Conservation (phyloP, 768 basidiomycete genomes). For the Thelephora aurantiotincta region DNA sequence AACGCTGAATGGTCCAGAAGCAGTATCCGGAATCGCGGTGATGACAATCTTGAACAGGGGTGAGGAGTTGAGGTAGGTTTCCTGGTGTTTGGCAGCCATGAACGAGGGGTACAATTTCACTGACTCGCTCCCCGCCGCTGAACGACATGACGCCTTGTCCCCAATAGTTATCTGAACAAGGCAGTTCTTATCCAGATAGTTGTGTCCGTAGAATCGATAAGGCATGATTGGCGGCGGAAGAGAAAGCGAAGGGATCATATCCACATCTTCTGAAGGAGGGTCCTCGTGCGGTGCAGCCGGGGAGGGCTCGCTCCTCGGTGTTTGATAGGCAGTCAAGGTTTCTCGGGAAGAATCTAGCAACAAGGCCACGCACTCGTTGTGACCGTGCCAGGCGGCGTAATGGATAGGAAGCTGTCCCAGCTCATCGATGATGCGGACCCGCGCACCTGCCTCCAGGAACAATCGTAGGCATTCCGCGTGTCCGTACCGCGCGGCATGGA, state of each 20-base stretch:
- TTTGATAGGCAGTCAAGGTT: slow-evolving; percentile 1
- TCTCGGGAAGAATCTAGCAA: slow-evolving; percentile 31
- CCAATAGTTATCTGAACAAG: slow-evolving; percentile 83
- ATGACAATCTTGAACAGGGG: slow-evolving; percentile 91
- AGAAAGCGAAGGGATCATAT: slow-evolving; percentile 90
- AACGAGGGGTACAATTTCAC: slow-evolving; percentile 66
- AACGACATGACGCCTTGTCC: slow-evolving; percentile 18
- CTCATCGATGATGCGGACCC: slow-evolving; percentile 72
- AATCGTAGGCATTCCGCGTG: slow-evolving; percentile 57
- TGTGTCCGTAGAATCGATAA: slow-evolving; percentile 94
- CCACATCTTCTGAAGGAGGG: slow-evolving; percentile 47
- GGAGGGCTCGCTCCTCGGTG: not conserved
- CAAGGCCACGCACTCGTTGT: slow-evolving; percentile 49
- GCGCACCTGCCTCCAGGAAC: slow-evolving; percentile 69
- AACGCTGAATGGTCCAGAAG: slow-evolving; percentile 88
- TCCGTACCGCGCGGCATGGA: slow-evolving; percentile 87
- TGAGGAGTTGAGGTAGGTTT: slow-evolving; percentile 53
- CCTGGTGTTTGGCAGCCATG: slow-evolving; percentile 52
- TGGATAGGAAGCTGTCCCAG: slow-evolving; percentile 73
- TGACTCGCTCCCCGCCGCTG: not conserved
- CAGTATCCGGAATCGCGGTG: slow-evolving; percentile 73
- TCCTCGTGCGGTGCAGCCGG: not conserved
- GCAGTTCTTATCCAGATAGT: slow-evolving; percentile 76
- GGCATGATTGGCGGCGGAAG: slow-evolving; percentile 98
- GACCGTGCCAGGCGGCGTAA: slow-evolving; percentile 95